These are phyloP conservation scores for Aureobasidium melanogenum DNA, from an alignment of 2,329 filamentous ascomycete genomes.

Conservation along the genomic window DNA sequence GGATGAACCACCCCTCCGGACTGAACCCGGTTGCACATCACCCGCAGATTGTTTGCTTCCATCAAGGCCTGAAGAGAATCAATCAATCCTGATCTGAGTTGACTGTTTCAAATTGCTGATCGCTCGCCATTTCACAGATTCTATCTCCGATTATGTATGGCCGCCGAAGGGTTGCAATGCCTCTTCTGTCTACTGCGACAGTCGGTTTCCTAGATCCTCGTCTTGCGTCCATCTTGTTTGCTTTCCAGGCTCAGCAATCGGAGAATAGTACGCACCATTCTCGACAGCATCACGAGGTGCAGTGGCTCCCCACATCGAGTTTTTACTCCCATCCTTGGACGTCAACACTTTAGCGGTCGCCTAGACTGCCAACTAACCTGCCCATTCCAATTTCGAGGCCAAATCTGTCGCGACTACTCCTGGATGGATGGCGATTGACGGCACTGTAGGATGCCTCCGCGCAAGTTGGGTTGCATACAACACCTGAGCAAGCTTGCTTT, in stretches of 20 bases:
- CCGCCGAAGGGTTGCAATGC: not conserved
- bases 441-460: constrained; percentile 26
- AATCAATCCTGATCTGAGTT: not conserved
- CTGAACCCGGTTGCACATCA: not conserved
- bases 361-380: constrained; percentile 16
- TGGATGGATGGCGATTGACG: constrained; percentile 28
- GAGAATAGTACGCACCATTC: constrained; percentile 21
- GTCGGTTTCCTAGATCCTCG: constrained; percentile 15
- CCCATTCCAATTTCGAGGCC: constrained; percentile 25
- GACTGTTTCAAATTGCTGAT: too few relatives aligned
- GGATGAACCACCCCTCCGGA: not conserved
- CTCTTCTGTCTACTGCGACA: constrained; percentile 23
- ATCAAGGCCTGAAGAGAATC: not conserved
- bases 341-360: not conserved
- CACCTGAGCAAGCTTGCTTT: constrained; percentile 40
- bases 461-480: constrained; percentile 33
- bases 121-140: too few relatives aligned
- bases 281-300: constrained; percentile 15
- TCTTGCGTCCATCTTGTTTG: constrained; percentile 12
- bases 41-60: not conserved
- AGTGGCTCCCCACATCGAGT: constrained; percentile 20
- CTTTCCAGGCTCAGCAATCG: constrained; percentile 17
- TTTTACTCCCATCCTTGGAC: constrained; percentile 16
- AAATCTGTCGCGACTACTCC: constrained; percentile 29
- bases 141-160: not conserved